Base-by-base conservation (phyloP, 2,329 filamentous ascomycete species). In the Ceratocystis colombiana region DNA sequence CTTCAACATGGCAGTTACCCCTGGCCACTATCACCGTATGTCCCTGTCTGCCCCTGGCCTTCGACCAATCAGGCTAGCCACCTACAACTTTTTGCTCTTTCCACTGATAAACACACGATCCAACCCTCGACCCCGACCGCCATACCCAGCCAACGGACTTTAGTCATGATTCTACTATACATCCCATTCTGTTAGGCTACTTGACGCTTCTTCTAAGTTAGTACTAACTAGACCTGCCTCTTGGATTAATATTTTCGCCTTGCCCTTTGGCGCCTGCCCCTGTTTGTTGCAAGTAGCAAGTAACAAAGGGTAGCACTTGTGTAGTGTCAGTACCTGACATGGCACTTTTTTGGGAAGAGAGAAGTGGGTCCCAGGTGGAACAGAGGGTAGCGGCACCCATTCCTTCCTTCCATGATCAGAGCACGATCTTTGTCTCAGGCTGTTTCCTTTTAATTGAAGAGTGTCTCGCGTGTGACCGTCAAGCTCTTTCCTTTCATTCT, bases 401-500 rank as follows among this genome's bases (percentile, higher is more conserved):
- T 53, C 48, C 48, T 53, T 53, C 48, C 48, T 53, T 53, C 48
- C 48, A 25, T 25, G 48, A 53, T 53, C 53, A 17, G 53, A 59
- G 25, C 53, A 59, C 61, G 25, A 63, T 30, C 22, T 20, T 25
- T 46, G 61, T 46, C 61, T 46, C 61, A 62, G 44, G 22, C 33
- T 45, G 41, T 65, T 64, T 64, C 20, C 62, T 55, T 64, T 53
- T 53, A 64, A 55, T 41, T 41, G 53, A 20, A 37, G 62, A 41
- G 55, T 41, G 62, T 33, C 53, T 65, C 37, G 33, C 53, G 57
- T 55, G 30, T 62, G 53, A 28, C 7, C 61, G 64, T 67, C 41
- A 62, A 30, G 67, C 57, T 61, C 28, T 68, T 66, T 59, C 41
- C 41, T 46, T 55, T 55, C 57, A 48, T 63, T 33, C 41, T 46